phyloP scores from a whole-genome alignment of 306 rosid species.

The Fragaria nilgerrensis region DNA sequence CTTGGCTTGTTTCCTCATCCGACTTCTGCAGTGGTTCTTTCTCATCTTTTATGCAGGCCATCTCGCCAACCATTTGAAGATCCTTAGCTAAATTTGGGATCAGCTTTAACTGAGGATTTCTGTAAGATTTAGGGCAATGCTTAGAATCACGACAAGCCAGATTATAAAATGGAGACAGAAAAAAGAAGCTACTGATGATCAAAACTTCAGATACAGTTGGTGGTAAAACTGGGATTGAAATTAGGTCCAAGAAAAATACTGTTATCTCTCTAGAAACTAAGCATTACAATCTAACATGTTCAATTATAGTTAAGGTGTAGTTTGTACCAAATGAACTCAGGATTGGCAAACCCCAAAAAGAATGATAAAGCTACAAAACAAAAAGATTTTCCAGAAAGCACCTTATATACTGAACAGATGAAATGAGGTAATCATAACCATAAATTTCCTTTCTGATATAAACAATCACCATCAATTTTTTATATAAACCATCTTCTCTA shows the following conservation, averaged over 20 bases:
- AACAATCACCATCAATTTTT: background rate
- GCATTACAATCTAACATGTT: background rate
- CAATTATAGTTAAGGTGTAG: background rate
- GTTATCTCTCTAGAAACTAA: background rate
- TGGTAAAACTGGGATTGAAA: background rate
- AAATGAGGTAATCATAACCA: constrained; percentile 9
- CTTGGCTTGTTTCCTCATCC: constrained; percentile 26
- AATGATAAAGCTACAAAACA: background rate
- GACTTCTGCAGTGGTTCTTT: constrained; percentile 25
- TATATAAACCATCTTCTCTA: background rate
- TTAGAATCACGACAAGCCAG: background rate
- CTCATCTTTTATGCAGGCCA: constrained; percentile 24
- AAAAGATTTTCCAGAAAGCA: background rate
- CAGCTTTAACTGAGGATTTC: constrained; percentile 58
- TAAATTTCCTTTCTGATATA: background rate
- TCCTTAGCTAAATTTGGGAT: constrained; percentile 56
- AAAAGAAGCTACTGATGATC: background rate
- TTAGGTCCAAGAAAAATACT: background rate
- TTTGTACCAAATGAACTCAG: background rate
- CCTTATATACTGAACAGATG: background rate
- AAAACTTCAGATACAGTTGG: background rate
- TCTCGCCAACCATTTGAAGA: constrained; percentile 45
- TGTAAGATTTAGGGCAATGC: constrained; percentile 15
- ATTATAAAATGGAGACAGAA: background rate
- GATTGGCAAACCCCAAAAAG: constrained; percentile 4